Evolutionary conservation across 345 rosid species (phyloP), one percentile per base, ranked within the genome.

Genomic region (Populus euphratica): DNA sequence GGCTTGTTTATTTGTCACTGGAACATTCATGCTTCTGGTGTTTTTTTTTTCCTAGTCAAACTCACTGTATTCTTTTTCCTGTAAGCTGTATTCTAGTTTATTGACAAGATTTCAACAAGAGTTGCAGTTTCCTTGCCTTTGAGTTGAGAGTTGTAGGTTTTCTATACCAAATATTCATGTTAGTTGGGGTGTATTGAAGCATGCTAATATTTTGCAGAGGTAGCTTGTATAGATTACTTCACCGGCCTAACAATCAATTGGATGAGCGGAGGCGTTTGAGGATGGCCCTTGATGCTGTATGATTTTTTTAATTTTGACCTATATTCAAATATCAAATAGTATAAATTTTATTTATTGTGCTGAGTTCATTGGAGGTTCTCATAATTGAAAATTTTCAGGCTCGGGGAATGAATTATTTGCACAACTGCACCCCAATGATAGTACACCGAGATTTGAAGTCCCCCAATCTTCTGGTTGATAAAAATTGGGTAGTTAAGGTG

Each of bases 401-500:
- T 75, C 92, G 98, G 78, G 98, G 98, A 83, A 93, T 93, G 97
- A 94, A 94, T 81, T 94, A 94, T 84, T 86, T 94, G 84, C 98
- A 94, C 90, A 94, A 84, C 83, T 90, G 97, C 85, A 84, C 86
- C 33, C 98, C 98, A 20, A 81, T 89, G 18, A 90, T 94, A 71
- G 97, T 94, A 31, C 98, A 91, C 70, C 97, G 97, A 39, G 98
- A 94, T 88, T 86, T 94, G 75, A 94, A 94, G 86, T 90, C 98
- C 66, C 98, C 97, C 76, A 94, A 92, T 85, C 97, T 94, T 79
- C 88, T 94, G 62, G 98, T 94, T 78, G 97, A 90, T 88, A 91
- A 81, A 90, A 94, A 94, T 78, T 94, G 98, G 98, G 97, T 93
- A 29, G 93, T 94, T 49, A 94, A 94, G 95, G 98, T 94, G 72